Conservation (phyloP, 225 moss, liverwort and hornwort genomes). For the Pseudisothecium myosuroides region DNA sequence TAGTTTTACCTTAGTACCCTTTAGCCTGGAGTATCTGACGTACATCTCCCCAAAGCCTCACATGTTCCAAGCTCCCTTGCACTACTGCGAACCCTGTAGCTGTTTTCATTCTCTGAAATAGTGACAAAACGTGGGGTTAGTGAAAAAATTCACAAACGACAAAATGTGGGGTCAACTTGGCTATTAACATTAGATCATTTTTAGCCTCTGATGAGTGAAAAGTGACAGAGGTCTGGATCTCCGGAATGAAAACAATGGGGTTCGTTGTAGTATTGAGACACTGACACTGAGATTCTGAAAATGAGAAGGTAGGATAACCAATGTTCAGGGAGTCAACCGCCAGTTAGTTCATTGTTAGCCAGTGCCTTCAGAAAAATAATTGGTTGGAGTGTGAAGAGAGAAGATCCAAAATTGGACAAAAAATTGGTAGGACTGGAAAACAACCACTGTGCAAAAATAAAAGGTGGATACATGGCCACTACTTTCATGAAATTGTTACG, state of each 20-base stretch:
- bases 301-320: not conserved
- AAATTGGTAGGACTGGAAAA: fast-evolving
- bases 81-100: too few relatives aligned
- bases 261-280: too few relatives aligned
- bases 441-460: not conserved
- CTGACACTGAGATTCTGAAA: not conserved
- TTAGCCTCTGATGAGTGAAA: too few relatives aligned
- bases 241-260: too few relatives aligned
- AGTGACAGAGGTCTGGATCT: too few relatives aligned
- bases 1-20: too few relatives aligned
- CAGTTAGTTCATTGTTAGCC: not conserved
- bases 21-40: not conserved
- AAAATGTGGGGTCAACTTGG: too few relatives aligned
- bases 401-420: fast-evolving
- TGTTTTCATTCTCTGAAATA: too few relatives aligned
- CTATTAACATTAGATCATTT: too few relatives aligned
- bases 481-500: not conserved
- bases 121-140: too few relatives aligned
- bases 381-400: not conserved
- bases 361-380: not conserved
- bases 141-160: too few relatives aligned
- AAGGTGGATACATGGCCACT: too few relatives aligned
- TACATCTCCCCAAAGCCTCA: not conserved
- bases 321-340: not conserved
- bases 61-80: not conserved